A percentile compares a stretch with the other conserved stretches of the same genome.
phyloP scores from a whole-genome alignment of 805 yeast genomes.

The Saccharomycopsis fermentans region DNA sequence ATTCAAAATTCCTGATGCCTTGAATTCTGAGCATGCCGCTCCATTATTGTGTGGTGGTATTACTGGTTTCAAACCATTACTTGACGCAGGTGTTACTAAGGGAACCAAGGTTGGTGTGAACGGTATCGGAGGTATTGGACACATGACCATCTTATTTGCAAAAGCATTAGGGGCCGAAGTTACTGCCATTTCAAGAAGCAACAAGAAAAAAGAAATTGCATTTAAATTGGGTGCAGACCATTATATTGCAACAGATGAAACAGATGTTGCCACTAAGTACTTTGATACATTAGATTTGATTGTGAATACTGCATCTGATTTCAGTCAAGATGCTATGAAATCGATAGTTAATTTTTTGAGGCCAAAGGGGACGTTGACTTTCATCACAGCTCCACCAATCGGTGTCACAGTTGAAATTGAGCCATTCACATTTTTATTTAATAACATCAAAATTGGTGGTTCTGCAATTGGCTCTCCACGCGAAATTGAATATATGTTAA shows the following conservation, averaged over 20 bases:
- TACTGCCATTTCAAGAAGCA: slow-evolving; percentile 41
- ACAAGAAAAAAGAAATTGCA: slow-evolving; percentile 41
- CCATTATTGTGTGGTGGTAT: slow-evolving; percentile 49
- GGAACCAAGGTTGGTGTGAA: slow-evolving; percentile 44
- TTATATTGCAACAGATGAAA: slow-evolving; percentile 38
- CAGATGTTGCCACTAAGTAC: slow-evolving; percentile 25
- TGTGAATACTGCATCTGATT: slow-evolving; percentile 37
- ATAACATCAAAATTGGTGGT: slow-evolving; percentile 21
- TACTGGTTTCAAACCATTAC: slow-evolving; percentile 42
- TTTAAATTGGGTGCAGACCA: slow-evolving; percentile 43
- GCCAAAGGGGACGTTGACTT: slow-evolving; percentile 24
- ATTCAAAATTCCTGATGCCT: slow-evolving; percentile 38
- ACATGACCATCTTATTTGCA: slow-evolving; percentile 48
- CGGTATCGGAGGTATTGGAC: slow-evolving; percentile 63
- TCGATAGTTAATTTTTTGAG: slow-evolving; percentile 18
- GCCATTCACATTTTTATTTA: slow-evolving; percentile 5
- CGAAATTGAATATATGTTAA: slow-evolving; percentile 39
- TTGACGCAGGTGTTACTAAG: slow-evolving; percentile 31
- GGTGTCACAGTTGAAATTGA: slow-evolving; percentile 9
- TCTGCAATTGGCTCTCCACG: slow-evolving; percentile 34
- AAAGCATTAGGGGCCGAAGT: slow-evolving; percentile 55
- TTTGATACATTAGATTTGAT: slow-evolving; percentile 36
- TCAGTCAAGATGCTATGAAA: slow-evolving; percentile 22
- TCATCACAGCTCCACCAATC: slow-evolving; percentile 18
- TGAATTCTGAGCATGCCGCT: slow-evolving; percentile 34